These are phyloP conservation scores for Nepenthes alata DNA, from an alignment of 179 eudicot genomes.

Conservation along the genomic window DNA sequence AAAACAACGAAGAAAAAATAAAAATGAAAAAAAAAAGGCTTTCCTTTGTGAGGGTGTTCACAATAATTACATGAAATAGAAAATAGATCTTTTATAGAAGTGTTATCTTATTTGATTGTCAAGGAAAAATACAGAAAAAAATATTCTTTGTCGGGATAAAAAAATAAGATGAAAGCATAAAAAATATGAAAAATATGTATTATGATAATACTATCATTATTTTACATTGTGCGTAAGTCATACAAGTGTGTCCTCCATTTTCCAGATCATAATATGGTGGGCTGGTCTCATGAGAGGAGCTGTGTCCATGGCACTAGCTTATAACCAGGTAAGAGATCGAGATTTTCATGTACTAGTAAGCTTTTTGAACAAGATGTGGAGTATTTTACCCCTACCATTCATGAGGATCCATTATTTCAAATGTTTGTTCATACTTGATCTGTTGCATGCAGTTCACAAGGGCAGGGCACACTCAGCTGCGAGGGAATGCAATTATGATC, in stretches of 20 bases:
- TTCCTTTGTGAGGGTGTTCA: no score
- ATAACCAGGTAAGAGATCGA: conserved; percentile 51
- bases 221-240: no score
- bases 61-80: no score
- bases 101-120: no score
- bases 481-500: conserved; percentile 59
- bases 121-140: no score
- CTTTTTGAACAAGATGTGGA: background rate
- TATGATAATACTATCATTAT: no score
- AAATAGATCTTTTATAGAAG: no score
- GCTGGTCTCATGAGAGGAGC: conserved; percentile 99
- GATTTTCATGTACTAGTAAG: background rate
- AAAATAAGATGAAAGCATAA: no score
- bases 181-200: no score
- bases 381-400: background rate
- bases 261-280: conserved; percentile 85
- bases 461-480: conserved; percentile 46
- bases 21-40: no score
- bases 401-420: background rate
- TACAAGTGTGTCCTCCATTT: background rate
- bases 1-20: background rate
- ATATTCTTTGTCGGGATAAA: no score
- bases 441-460: conserved; percentile 50
- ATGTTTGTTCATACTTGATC: background rate
- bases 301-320: conserved; percentile 96